Evolutionary conservation across 345 rosid species (phyloP).

Genomic region (Eucalyptus shirleyi): DNA sequence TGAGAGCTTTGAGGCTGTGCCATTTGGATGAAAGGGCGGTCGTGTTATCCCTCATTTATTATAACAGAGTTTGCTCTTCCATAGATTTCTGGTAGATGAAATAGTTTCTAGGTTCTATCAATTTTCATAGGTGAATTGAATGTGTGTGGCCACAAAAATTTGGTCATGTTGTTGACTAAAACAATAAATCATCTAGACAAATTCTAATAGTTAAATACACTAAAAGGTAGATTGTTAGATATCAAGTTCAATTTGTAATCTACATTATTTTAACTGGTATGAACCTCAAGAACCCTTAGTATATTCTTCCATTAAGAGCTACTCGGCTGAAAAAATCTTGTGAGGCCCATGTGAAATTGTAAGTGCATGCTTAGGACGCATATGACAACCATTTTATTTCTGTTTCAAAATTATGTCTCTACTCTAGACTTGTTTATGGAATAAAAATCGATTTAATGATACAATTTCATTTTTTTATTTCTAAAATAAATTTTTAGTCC

Average conservation of each 20-base stretch:
- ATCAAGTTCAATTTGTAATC: not conserved
- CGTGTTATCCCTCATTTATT: fast-evolving
- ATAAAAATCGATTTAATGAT: fast-evolving
- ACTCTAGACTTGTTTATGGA: fast-evolving
- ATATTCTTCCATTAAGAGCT: not conserved
- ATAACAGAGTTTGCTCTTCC: not conserved
- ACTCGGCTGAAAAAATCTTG: too few relatives aligned
- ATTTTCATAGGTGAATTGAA: not conserved
- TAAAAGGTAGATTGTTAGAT: not conserved
- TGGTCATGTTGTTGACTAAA: not conserved
- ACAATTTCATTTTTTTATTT: too few relatives aligned
- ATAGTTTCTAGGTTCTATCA: not conserved
- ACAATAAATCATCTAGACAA: not conserved
- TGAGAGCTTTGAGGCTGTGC: too few relatives aligned
- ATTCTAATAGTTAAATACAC: not conserved
- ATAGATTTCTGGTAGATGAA: not conserved
- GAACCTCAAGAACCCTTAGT: not conserved
- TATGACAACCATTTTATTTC: too few relatives aligned
- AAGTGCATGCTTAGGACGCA: fast-evolving
- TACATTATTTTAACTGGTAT: not conserved
- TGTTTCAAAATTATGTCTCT: too few relatives aligned
- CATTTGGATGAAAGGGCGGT: fast-evolving
- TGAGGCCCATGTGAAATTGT: not conserved
- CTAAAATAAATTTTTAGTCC: fast-evolving
- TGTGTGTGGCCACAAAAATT: not conserved